Evolutionary conservation across 495 filamentous ascomycete species (phyloP).

Genomic region (Podospora bellae-mahoneyi): DNA sequence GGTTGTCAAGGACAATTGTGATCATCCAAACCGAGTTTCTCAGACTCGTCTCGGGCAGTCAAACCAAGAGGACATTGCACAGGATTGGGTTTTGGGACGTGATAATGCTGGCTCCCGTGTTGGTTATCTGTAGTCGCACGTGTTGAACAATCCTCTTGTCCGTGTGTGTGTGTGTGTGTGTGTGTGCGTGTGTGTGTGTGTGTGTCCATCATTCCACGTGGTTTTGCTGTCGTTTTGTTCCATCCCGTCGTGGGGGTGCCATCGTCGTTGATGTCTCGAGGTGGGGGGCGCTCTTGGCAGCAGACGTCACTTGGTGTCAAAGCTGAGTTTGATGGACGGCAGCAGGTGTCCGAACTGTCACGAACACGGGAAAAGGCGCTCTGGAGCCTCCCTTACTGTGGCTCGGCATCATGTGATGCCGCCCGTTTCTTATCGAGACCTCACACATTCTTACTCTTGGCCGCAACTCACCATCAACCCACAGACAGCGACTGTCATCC

Average conservation of each 20-base stretch:
- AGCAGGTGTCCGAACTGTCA: neutral
- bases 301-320: neutral
- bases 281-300: neutral
- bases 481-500: neutral
- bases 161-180: neutral
- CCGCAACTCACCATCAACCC: neutral
- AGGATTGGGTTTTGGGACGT: conserved; percentile 2
- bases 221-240: neutral
- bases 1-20: conserved; percentile 7
- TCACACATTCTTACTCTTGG: neutral
- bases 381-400: neutral
- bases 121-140: neutral
- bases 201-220: neutral
- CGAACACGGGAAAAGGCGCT: neutral
- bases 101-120: conserved; percentile 8
- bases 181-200: no score
- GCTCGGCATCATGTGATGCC: neutral
- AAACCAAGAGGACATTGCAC: conserved; percentile 15
- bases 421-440: neutral
- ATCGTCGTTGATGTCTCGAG: no score
- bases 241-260: neutral
- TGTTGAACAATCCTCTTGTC: neutral
- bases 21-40: conserved; percentile 13
- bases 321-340: neutral
- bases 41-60: conserved; percentile 2